Percentiles rank a stretch among this genome's conserved stretches.
phyloP scores from a whole-genome alignment of 2,329 filamentous ascomycete genomes.

The Trichophyton verrucosum region DNA sequence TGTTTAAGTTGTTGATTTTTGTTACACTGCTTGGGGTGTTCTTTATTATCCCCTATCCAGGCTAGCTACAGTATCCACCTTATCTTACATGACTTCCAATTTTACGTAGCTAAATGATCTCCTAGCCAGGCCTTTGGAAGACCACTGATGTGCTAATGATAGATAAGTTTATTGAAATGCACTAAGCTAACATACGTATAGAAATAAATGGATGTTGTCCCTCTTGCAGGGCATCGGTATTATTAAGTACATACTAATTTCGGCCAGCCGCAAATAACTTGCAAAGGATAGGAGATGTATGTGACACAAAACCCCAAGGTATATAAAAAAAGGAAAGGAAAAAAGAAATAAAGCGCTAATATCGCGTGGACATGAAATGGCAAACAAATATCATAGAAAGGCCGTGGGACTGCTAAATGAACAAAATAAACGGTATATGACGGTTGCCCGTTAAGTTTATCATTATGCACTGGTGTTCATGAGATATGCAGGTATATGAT shows the following conservation, averaged over 20 bases:
- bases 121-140: no score
- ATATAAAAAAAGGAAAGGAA: background rate
- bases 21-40: no score
- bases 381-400: background rate
- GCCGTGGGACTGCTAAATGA: background rate
- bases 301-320: background rate
- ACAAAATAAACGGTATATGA: background rate
- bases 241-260: background rate
- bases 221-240: background rate
- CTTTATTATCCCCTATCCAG: no score
- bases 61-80: no score
- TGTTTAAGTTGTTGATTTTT: no score
- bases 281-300: background rate
- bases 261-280: conserved; percentile 1
- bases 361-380: background rate
- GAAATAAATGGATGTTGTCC: background rate
- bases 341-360: background rate
- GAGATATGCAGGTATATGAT: background rate
- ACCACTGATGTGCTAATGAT: background rate
- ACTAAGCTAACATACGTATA: background rate
- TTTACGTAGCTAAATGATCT: no score
- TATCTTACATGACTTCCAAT: no score
- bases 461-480: background rate
- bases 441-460: background rate
- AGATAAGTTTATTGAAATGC: background rate